phyloP scores from a whole-genome alignment of 805 yeast genomes.

The Candida lessepsii region DNA sequence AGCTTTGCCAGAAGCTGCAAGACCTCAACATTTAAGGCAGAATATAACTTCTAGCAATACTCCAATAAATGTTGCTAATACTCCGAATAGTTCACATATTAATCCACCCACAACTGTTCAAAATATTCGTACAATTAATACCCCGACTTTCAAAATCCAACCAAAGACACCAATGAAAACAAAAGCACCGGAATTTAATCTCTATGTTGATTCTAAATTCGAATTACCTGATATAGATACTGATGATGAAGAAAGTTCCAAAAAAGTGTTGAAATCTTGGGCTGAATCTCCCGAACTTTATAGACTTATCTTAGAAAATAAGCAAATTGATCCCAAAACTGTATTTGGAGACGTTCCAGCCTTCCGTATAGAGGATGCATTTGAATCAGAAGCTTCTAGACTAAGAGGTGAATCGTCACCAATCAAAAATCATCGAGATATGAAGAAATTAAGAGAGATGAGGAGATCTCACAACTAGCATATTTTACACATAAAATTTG shows the following conservation, averaged over 20 bases:
- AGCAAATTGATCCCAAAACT: conserved; percentile 55
- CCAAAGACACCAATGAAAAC: conserved; percentile 8
- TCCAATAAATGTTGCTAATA: background rate
- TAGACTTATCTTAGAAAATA: conserved; percentile 24
- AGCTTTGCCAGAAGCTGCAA: conserved; percentile 39
- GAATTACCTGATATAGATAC: conserved; percentile 40
- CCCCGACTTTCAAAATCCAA: conserved; percentile 8
- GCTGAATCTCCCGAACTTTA: conserved; percentile 39
- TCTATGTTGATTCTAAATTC: conserved; percentile 16
- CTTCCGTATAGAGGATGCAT: conserved; percentile 66
- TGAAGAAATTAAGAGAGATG: conserved; percentile 6
- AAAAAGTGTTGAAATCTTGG: conserved; percentile 33
- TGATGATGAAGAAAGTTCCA: conserved; percentile 35
- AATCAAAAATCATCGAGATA: conserved; percentile 23
- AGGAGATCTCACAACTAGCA: conserved; percentile 3
- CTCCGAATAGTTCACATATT: background rate
- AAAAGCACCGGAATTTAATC: conserved; percentile 1
- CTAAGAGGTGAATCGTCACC: conserved; percentile 57
- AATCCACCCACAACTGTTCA: background rate
- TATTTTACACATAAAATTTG: background rate
- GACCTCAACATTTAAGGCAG: conserved; percentile 17
- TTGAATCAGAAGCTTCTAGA: conserved; percentile 50
- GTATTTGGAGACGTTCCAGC: conserved; percentile 77
- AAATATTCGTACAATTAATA: background rate
- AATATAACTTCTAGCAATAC: background rate